Percentiles rank a stretch among this genome's conserved stretches.
Evolutionary conservation across 371 early-diverging fungal species (phyloP).

Genomic region (Actinomortierella ambigua): DNA sequence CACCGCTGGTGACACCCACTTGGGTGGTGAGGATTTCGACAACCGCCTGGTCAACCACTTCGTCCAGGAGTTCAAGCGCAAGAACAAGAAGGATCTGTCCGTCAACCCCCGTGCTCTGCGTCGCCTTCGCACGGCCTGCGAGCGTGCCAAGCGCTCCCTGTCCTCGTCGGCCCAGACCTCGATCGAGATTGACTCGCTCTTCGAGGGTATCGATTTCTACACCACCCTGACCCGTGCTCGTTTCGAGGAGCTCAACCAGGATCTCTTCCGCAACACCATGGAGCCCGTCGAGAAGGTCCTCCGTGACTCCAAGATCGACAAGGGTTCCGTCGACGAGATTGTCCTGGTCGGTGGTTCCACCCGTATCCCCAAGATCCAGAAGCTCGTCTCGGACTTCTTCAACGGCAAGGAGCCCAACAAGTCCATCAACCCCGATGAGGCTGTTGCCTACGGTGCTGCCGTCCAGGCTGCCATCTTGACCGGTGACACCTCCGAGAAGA

Average conservation of each 20-base stretch:
- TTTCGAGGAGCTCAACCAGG: constrained; percentile 97
- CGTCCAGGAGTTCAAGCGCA: constrained; percentile 89
- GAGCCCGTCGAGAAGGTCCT: constrained; percentile 97
- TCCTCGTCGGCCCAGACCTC: constrained; percentile 89
- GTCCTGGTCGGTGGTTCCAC: constrained; percentile 99
- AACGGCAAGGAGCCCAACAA: constrained; percentile 97
- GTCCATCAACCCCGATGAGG: constrained; percentile 98
- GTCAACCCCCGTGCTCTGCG: constrained; percentile 91
- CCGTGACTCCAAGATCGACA: constrained; percentile 93
- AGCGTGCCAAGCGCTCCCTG: constrained; percentile 96
- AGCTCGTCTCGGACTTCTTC: constrained; percentile 97
- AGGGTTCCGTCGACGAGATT: constrained; percentile 92
- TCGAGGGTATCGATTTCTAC: constrained; percentile 92
- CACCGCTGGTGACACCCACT: constrained; percentile 97
- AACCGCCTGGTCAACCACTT: constrained; percentile 93
- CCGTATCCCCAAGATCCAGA: constrained; percentile 99
- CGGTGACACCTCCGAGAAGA: constrained; percentile 91
- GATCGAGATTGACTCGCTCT: constrained; percentile 95
- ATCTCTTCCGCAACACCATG: constrained; percentile 93
- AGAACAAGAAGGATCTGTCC: constrained; percentile 88
- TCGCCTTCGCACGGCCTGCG: constrained; percentile 95
- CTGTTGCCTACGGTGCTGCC: constrained; percentile 99
- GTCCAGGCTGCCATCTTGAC: constrained; percentile 95
- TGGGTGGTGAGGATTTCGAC: constrained; percentile 99
- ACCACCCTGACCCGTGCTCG: constrained; percentile 96